Evolutionary conservation across 2,329 filamentous ascomycete genomes (phyloP), one percentile per base, ranked within the genome.

Genomic region (Pseudocercospora macadamiae): DNA sequence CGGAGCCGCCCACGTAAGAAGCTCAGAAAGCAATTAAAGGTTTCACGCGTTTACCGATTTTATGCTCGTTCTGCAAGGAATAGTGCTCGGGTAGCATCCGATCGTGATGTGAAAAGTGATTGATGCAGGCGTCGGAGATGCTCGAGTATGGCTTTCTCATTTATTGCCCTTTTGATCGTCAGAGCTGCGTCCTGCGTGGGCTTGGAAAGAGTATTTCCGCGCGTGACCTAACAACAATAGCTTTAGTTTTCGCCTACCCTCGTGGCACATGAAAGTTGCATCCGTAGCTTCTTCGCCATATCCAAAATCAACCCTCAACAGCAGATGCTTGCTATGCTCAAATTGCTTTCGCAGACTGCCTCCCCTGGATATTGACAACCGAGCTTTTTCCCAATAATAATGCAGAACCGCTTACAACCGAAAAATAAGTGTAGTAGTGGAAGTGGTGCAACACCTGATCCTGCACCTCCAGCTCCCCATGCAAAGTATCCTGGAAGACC

Each of bases 321-420:
- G 16, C 26, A 18, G 16, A 49, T 49, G 47, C 25, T 49, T 49
- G 47, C 25, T 19, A 32, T 49, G 47, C 47, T 32, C 47, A 34
- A 32, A 47, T 47, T 28, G 42, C 23, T 26, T 23, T 8, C 42
- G 23, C 4, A 42, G 23, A 21, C 8, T 42, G 37, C 42, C 42
- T 47, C n/a, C 12, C 23, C 23, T 47, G 18, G 23, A 7, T 26
- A 47, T 28, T 23, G 16, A 45, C 42, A 14, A n/a, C 42, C 42
- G 42, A 45, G 42, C 42, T 45, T 45, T 45, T 45, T 12, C 19
- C 42, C 12, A 7, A 6, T 12, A 45, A 45, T 18, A 45, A 45
- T n/a, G 42, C 19, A 45, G n/a, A 25, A 14, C 18, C 42, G 42
- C 42, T 47, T 16, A 47, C 21, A 47, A 21, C 42, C 19, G 23